Conservation (phyloP, 805 yeast species). For the Candida boidinii region DNA sequence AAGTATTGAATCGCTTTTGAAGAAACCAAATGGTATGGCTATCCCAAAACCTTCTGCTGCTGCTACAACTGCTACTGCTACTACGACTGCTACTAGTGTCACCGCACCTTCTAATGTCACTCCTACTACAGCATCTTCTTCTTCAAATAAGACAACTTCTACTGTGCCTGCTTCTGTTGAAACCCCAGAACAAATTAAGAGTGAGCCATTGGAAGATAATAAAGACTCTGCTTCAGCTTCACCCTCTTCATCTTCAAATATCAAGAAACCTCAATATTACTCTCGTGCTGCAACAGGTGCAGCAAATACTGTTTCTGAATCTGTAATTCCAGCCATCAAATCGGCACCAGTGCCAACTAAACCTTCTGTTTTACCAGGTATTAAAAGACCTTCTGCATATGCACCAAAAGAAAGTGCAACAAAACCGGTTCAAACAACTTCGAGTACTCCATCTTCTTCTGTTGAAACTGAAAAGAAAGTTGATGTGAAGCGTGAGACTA, state of each 20-base stretch:
- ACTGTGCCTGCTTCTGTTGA: background rate
- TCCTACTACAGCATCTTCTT: background rate
- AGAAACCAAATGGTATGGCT: too few relatives aligned
- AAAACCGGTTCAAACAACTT: too few relatives aligned
- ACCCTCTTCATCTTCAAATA: background rate
- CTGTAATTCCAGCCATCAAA: background rate
- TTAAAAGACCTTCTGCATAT: background rate
- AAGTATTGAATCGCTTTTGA: too few relatives aligned
- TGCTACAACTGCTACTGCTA: conserved; percentile 1
- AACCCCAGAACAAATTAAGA: too few relatives aligned
- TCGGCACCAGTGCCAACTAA: background rate
- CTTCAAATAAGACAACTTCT: background rate
- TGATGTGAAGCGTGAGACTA: too few relatives aligned
- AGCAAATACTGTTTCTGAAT: conserved; percentile 4
- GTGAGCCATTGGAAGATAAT: too few relatives aligned
- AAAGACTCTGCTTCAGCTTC: background rate
- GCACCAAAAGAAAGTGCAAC: too few relatives aligned
- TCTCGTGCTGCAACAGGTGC: background rate
- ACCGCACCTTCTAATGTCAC: background rate
- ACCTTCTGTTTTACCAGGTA: background rate
- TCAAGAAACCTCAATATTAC: conserved; percentile 2
- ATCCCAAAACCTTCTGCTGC: conserved; percentile 4
- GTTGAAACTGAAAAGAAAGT: too few relatives aligned
- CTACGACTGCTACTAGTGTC: conserved; percentile 2
- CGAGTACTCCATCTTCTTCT: too few relatives aligned